These are phyloP conservation scores for Clonostachys sp. DNA, from an alignment of 2,329 filamentous ascomycete genomes.

Conservation along the genomic window DNA sequence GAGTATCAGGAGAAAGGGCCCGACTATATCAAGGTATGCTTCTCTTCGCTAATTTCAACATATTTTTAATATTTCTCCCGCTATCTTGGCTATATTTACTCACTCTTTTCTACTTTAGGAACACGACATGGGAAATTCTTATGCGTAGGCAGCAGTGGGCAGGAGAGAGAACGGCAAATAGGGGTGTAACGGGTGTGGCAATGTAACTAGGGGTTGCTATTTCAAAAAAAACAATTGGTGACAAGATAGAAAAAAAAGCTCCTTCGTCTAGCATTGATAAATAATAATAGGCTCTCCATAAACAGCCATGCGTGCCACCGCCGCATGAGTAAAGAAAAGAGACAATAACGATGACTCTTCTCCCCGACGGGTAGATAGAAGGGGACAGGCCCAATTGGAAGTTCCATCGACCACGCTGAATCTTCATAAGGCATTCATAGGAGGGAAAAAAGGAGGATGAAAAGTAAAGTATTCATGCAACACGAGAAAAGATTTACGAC, in stretches of 20 bases:
- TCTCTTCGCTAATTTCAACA: not conserved
- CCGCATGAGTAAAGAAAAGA: too few relatives aligned
- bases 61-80: constrained; percentile 1
- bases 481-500: too few relatives aligned
- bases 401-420: too few relatives aligned
- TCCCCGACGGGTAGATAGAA: too few relatives aligned
- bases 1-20: constrained; percentile 90
- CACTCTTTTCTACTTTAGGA: constrained; percentile 41
- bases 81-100: not conserved
- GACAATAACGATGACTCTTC: too few relatives aligned
- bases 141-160: constrained; percentile 24
- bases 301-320: too few relatives aligned
- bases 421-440: too few relatives aligned
- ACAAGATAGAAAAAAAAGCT: not conserved
- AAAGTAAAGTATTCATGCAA: too few relatives aligned
- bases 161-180: constrained; percentile 11
- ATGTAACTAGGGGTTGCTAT: not conserved
- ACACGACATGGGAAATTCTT: constrained; percentile 62
- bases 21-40: constrained; percentile 81
- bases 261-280: too few relatives aligned
- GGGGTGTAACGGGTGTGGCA: constrained; percentile 1
- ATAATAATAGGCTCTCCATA: too few relatives aligned
- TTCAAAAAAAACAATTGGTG: not conserved
- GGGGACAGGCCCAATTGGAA: too few relatives aligned
- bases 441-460: too few relatives aligned